Evolutionary conservation across 768 basidiomycete species (phyloP), one percentile per base, ranked within the genome.

Genomic region (Tulasnella sp.): DNA sequence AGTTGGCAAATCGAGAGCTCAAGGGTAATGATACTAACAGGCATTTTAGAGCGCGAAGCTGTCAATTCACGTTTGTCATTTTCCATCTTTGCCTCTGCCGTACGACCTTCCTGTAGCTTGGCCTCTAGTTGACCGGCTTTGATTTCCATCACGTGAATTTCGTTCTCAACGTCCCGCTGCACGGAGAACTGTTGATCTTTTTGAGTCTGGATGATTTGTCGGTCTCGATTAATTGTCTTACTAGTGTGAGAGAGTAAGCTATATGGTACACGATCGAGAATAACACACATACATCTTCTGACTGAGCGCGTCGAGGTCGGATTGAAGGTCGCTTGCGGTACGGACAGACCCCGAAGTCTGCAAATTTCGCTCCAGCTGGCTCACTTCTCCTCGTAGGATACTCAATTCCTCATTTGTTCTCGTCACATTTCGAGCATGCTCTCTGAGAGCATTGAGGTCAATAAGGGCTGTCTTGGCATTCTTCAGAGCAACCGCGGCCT

Each of bases 261-360:
- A 17, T 22, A 19, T 2, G n/a, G 37, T 16, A 32, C 39, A 12
- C 9, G 36, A 5, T n/a, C n/a, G 26, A 29, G 3, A 17, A 47
- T 16, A 19, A 62, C 19, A 69, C 47, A 80, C 87, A 77, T 76
- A 96, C 95, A 94, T 83, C 74, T 89, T 83, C 17, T 81, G 81
- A 1, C 84, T 82, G 29, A 95, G 78, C 1, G 81, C 80, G 70
- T 90, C 87, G 6, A 97, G 82, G 77, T 97, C 89, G 32, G 76
- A 80, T 78, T 98, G 91, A 17, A 98, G 89, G 63, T 95, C 94
- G 62, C 94, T 91, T 0, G 87, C 86, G 1, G 95, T 94, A 79
- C 88, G 92, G 16, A 86, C 85, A 39, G 89, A 90, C 1, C 95
- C 95, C 1, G 88, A 88, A 7, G 84, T 80, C 22, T 84, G 81